Evolutionary conservation across 495 filamentous ascomycete genomes (phyloP).

Genomic region (Hapsidospora chrysogenum): DNA sequence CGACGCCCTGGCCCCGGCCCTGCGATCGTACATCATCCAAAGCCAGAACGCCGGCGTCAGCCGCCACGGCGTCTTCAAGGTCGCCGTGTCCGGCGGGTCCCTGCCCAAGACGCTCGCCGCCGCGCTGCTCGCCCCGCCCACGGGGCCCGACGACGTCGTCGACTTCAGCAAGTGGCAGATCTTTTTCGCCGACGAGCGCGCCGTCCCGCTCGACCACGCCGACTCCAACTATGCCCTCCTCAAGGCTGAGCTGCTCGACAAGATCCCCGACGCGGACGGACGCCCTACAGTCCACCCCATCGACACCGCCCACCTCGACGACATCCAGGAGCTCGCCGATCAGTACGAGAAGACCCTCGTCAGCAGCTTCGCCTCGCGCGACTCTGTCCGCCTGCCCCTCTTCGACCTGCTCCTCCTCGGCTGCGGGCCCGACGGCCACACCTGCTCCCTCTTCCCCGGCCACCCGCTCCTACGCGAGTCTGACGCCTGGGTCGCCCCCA

Average conservation of each 20-base stretch:
- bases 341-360: constrained; percentile 86
- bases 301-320: constrained; percentile 51
- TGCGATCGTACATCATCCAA: constrained; percentile 66
- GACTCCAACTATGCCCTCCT: constrained; percentile 90
- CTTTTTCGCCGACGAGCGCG: constrained; percentile 96
- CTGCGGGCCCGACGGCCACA: constrained; percentile 90
- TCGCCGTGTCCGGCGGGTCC: constrained; percentile 89
- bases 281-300: constrained; percentile 63
- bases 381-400: constrained; percentile 78
- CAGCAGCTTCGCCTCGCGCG: constrained; percentile 61
- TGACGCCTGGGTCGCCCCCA: constrained; percentile 81
- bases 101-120: constrained; percentile 70
- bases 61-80: constrained; percentile 71
- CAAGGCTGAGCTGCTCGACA: constrained; percentile 73
- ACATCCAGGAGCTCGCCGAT: constrained; percentile 84
- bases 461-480: constrained; percentile 76
- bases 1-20: constrained; percentile 50
- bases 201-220: constrained; percentile 73
- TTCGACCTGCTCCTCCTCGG: constrained; percentile 90
- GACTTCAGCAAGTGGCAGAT: constrained; percentile 86
- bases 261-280: constrained; percentile 51
- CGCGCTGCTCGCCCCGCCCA: constrained; percentile 50
- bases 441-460: constrained; percentile 87
- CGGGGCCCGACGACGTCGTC: constrained; percentile 43
- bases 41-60: constrained; percentile 60